phyloP scores from a whole-genome alignment of 1,284 basidiomycete genomes.

The Vanrija humicola region DNA sequence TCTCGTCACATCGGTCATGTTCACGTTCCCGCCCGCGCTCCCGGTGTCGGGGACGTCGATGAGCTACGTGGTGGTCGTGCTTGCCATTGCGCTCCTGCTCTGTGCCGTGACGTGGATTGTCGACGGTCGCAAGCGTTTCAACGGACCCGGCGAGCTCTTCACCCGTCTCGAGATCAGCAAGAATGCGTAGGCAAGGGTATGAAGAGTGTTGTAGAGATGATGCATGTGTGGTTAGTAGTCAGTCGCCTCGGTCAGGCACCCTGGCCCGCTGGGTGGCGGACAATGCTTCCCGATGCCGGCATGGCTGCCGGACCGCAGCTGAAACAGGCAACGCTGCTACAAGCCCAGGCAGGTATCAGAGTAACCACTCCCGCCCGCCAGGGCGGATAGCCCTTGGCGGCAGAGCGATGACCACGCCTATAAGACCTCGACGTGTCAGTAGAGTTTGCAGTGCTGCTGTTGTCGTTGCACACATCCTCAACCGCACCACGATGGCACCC shows the following conservation, averaged over 20 bases:
- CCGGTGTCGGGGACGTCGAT: slow-evolving; percentile 47
- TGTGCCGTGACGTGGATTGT: slow-evolving; percentile 41
- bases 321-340: no score
- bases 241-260: no score
- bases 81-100: slow-evolving; percentile 35
- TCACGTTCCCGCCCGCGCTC: slow-evolving; percentile 52
- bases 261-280: no score
- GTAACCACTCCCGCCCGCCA: no score
- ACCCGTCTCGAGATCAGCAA: slow-evolving; percentile 59
- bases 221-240: slow-evolving; percentile 7
- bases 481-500: slow-evolving; percentile 48
- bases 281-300: no score
- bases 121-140: slow-evolving; percentile 44
- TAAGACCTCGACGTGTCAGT: no score
- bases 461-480: no score
- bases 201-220: slow-evolving; percentile 3
- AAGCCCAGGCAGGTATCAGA: no score
- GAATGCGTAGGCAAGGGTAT: slow-evolving; percentile 56
- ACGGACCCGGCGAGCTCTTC: slow-evolving; percentile 45
- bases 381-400: no score
- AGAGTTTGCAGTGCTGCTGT: no score
- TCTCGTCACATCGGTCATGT: slow-evolving; percentile 51
- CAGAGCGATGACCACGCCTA: no score
- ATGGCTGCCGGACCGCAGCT: no score
- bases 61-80: slow-evolving; percentile 50